phyloP scores from a whole-genome alignment of 257 asterid genomes.

The Primulina tabacum region DNA sequence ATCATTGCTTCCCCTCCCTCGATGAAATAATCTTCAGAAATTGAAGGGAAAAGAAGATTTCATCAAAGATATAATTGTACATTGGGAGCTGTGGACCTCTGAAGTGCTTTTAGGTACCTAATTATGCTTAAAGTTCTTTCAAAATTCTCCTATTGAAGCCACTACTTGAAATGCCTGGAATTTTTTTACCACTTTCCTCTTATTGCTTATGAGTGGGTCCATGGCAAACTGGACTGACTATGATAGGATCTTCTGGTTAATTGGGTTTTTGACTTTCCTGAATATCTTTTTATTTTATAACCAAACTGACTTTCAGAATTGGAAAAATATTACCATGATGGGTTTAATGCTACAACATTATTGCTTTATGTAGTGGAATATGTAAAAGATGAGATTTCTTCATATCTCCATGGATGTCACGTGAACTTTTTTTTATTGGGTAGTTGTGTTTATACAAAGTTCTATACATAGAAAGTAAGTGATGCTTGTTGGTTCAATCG shows the following conservation, averaged over 20 bases:
- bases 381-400: no score
- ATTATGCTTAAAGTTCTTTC: conserved; percentile 11
- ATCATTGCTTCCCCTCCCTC: background rate
- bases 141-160: conserved; percentile 15
- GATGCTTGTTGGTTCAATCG: no score
- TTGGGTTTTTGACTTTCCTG: conserved; percentile 18
- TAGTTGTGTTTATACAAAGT: no score
- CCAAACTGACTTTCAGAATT: background rate
- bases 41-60: background rate
- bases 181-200: conserved; percentile 1
- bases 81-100: conserved; percentile 22
- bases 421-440: no score
- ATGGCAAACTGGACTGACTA: background rate
- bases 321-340: background rate
- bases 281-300: background rate
- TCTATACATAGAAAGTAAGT: no score
- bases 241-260: conserved; percentile 6
- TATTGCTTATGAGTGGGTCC: conserved; percentile 5
- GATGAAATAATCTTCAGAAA: background rate
- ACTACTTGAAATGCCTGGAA: background rate
- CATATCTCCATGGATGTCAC: no score
- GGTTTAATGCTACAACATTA: no score
- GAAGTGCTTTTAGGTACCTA: conserved; percentile 22
- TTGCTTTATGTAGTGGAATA: no score
- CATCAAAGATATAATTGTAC: conserved; percentile 24